Evolutionary conservation across 495 filamentous ascomycete species (phyloP), one percentile per base, ranked within the genome.

Genomic region (Hyaloscypha variabilis): DNA sequence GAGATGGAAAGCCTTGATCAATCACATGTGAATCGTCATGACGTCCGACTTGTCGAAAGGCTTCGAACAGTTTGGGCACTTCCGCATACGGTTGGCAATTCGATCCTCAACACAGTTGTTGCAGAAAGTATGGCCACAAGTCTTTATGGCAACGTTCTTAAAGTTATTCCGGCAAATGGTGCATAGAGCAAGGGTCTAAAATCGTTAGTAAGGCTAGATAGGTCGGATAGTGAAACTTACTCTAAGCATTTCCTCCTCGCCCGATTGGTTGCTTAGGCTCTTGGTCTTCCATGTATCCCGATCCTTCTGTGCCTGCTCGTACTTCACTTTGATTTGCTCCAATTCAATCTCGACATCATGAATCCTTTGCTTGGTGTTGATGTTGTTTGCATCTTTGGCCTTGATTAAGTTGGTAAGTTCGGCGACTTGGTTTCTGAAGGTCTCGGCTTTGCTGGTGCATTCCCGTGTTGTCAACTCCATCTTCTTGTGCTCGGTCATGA

Each of bases 121-220:
- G 85, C 95, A 99, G 76, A 98, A 97, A 24, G 96, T 87, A 77
- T 99, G 95, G n/a, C 95, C 95, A 75, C 95, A 99, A 17, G 90
- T 92, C 73, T 93, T 93, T 69, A 99, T 83, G 21, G 88, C 89
- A 1, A 93, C 96, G 74, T 98, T 91, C 78, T 97, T 97, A 82
- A 97, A 95, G 61, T 94, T 91, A 60, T 82, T 86, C 67, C 89
- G 88, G 77, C 95, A 99, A 23, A 97, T 91, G 2, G 90, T 89
- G 79, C 95, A 99, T 46, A 94, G 85, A 21, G 92, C 92, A 76
- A 97, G 85, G 67, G 85, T 85, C 94, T 98, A 70, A 3, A 62
- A 69, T 34, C 24, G 74, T 85, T 78, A 85, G 79, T 66, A 68
- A 26, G 21, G 14, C 14, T 28, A 23, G 61, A 61, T 13, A 25